phyloP scores from a whole-genome alignment of 2,329 filamentous ascomycete genomes.

The Fusarium robinianum region DNA sequence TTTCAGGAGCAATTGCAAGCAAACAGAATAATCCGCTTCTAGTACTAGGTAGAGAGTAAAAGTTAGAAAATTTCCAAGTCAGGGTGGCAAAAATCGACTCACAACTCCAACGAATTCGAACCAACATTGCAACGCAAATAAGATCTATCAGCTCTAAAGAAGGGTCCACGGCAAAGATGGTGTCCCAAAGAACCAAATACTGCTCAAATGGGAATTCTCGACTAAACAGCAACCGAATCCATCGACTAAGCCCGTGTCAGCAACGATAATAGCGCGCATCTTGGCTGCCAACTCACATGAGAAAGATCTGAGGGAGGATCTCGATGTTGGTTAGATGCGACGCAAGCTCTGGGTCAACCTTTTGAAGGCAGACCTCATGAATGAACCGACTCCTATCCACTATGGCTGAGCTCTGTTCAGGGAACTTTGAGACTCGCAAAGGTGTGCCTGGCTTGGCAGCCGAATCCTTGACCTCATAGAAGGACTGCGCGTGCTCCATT shows the following conservation, averaged over 20 bases:
- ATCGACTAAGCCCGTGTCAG: slow-evolving; percentile 64
- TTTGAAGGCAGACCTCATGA: slow-evolving; percentile 78
- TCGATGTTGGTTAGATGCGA: slow-evolving; percentile 81
- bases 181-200: slow-evolving; percentile 85
- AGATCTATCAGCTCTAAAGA: slow-evolving; percentile 80
- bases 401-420: slow-evolving; percentile 60
- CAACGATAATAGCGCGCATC: neutral
- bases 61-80: slow-evolving; percentile 36
- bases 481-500: slow-evolving; percentile 85
- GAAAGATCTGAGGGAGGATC: slow-evolving; percentile 92
- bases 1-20: slow-evolving; percentile 78
- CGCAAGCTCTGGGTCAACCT: slow-evolving; percentile 81
- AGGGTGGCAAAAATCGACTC: slow-evolving; percentile 42
- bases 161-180: slow-evolving; percentile 84
- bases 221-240: slow-evolving; percentile 91
- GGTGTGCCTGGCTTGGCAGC: slow-evolving; percentile 20
- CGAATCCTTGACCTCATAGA: slow-evolving; percentile 70
- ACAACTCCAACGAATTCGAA: slow-evolving; percentile 90
- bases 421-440: slow-evolving; percentile 25
- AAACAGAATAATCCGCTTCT: slow-evolving; percentile 84
- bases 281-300: slow-evolving; percentile 66
- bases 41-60: slow-evolving; percentile 66
- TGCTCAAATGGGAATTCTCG: slow-evolving; percentile 91
- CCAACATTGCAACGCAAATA: slow-evolving; percentile 91
- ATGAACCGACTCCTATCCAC: slow-evolving; percentile 85